Percentiles rank a stretch among this genome's conserved stretches.
Evolutionary conservation across 2,329 filamentous ascomycete species (phyloP).

Genomic region (Talaromyces sp.): DNA sequence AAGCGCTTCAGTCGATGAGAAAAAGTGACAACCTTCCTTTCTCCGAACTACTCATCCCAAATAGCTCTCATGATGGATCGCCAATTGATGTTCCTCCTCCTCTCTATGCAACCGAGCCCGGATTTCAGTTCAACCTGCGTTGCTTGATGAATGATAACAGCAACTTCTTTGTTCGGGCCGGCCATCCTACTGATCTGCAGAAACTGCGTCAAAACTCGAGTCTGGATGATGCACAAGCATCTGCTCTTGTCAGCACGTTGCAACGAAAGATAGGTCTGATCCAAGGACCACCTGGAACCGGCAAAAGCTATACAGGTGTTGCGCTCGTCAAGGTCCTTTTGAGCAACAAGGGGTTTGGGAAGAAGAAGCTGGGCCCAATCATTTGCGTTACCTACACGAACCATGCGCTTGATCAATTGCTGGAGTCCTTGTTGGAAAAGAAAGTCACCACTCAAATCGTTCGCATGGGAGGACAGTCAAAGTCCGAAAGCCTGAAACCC

Average conservation of each 20-base stretch:
- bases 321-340: slow-evolving; percentile 54
- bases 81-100: slow-evolving; percentile 46
- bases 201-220: slow-evolving; percentile 38
- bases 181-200: slow-evolving; percentile 31
- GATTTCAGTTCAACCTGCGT: slow-evolving; percentile 49
- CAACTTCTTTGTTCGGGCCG: slow-evolving; percentile 29
- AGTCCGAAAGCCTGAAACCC: slow-evolving; percentile 52
- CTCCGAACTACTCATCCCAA: slow-evolving; percentile 41
- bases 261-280: slow-evolving; percentile 58
- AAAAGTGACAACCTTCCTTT: slow-evolving; percentile 50
- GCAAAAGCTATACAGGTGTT: slow-evolving; percentile 63
- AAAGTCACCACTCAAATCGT: slow-evolving; percentile 47
- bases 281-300: slow-evolving; percentile 70
- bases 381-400: slow-evolving; percentile 53
- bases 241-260: slow-evolving; percentile 55
- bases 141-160: slow-evolving; percentile 30
- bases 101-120: slow-evolving; percentile 49
- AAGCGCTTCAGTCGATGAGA: slow-evolving; percentile 56
- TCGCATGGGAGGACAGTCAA: slow-evolving; percentile 57
- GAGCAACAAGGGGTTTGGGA: slow-evolving; percentile 27
- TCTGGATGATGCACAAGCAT: slow-evolving; percentile 55
- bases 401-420: slow-evolving; percentile 57
- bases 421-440: slow-evolving; percentile 12
- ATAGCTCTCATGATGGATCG: neutral
- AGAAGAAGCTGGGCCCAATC: slow-evolving; percentile 46